Evolutionary conservation across 345 rosid genomes (phyloP), one percentile per base, ranked within the genome.

Genomic region (Laguncularia racemosa): DNA sequence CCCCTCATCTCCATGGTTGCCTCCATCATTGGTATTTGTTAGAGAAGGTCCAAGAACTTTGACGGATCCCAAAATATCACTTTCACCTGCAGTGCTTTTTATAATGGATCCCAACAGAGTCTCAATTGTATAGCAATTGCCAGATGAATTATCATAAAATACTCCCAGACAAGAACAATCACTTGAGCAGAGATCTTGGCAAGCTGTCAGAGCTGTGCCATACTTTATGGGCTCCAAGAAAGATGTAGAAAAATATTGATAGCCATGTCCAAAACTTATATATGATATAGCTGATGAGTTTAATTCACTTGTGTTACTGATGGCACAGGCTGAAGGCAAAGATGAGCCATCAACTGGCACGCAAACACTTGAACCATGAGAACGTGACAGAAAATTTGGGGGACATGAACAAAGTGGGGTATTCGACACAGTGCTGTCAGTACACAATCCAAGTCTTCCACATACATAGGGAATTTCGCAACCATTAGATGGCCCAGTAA

Each of bases 121-220:
- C 23, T 73, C 73, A 19, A 85, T 71, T 26, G 65, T 20, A 65
- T 83, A 77, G 64, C 97, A 91, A 60, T 85, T 82, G 62, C 84
- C 78, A 15, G 91, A 80, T 14, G 89, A 80, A 67, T 76, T 84
- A 50, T 73, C 67, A 26, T 68, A 76, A 61, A 88, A 87, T 58
- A 85, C 55, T 33, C 91, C 96, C 43, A 85, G 53, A 68, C 97
- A 91, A 45, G 84, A 84, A 72, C 96, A 91, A 56, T 77, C 74
- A 45, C 55, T 60, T 1, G 60, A 74, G 77, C 97, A 91, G 1
- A 82, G 33, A 56, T 77, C 75, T 54, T 73, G 83, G 69, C 97
- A 91, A 44, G 55, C 63, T 0, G 84, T 74, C 44, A 80, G 74
- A 20, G 67, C 63, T 12, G 80, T 70, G 16, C 74, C 80, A 23